These are phyloP conservation scores for Eucalyptus regnans DNA, from an alignment of 345 rosid species.

Conservation along the genomic window DNA sequence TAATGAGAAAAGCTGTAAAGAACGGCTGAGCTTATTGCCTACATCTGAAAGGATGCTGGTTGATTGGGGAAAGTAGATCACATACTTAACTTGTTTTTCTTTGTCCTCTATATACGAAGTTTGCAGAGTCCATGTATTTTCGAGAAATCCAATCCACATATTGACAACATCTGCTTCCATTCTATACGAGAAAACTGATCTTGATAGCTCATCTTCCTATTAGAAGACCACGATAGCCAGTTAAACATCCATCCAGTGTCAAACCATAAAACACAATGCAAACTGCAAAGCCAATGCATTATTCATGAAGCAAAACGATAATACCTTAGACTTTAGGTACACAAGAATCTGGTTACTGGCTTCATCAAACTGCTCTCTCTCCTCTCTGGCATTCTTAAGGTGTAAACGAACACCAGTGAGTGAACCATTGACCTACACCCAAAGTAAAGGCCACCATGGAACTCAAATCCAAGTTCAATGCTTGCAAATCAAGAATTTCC, in stretches of 20 bases:
- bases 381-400: constrained; percentile 72
- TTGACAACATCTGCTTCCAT: constrained; percentile 71
- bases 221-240: neutral
- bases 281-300: neutral
- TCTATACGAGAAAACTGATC: constrained; percentile 50
- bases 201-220: constrained; percentile 83
- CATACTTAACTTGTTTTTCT: constrained; percentile 74
- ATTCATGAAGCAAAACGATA: neutral
- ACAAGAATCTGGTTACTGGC: constrained; percentile 74
- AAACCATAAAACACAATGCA: neutral
- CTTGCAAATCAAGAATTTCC: neutral
- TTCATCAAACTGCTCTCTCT: constrained; percentile 86
- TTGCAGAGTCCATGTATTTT: constrained; percentile 56
- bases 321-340: constrained; percentile 74
- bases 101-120: constrained; percentile 28
- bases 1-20: neutral
- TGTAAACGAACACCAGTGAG: constrained; percentile 48
- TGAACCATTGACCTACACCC: constrained; percentile 51
- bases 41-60: neutral
- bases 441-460: neutral
- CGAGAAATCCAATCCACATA: constrained; percentile 57
- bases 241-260: neutral
- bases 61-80: neutral
- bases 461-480: neutral
- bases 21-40: neutral